Percentiles rank a stretch among this genome's conserved stretches.
Conservation (phyloP, 345 rosid species). For the Murraya paniculata region DNA sequence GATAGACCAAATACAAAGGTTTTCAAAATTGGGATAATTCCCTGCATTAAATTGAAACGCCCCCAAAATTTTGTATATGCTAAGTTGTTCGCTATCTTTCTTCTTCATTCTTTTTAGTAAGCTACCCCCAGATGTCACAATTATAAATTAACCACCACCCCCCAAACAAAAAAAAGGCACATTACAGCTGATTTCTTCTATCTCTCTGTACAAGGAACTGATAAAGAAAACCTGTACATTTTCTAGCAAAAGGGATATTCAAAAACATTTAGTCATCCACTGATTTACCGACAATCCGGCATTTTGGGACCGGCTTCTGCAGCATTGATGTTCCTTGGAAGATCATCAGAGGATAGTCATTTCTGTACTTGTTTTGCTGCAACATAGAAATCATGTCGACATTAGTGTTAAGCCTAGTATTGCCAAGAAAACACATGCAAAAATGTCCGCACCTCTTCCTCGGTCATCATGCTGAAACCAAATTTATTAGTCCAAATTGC, state of each 20-base stretch:
- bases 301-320: constrained; percentile 57
- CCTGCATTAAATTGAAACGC: neutral
- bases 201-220: constrained; percentile 19
- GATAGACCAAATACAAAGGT: neutral
- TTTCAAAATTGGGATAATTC: constrained; percentile 1
- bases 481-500: constrained; percentile 90
- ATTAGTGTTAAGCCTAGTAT: neutral
- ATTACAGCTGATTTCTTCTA: neutral
- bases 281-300: constrained; percentile 27
- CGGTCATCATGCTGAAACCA: constrained; percentile 56
- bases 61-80: neutral
- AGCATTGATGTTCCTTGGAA: constrained; percentile 86
- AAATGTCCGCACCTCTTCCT: constrained; percentile 52
- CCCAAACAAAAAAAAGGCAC: neutral
- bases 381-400: neutral
- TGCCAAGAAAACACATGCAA: neutral
- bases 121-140: neutral
- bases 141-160: neutral
- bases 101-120: neutral
- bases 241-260: constrained; percentile 1
- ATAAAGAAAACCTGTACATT: constrained; percentile 18
- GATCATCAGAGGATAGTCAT: constrained; percentile 64
- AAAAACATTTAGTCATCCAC: constrained; percentile 16
- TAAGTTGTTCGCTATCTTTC: neutral
- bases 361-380: constrained; percentile 49